phyloP scores from a whole-genome alignment of 306 rosid species.

The Inga laurina region DNA sequence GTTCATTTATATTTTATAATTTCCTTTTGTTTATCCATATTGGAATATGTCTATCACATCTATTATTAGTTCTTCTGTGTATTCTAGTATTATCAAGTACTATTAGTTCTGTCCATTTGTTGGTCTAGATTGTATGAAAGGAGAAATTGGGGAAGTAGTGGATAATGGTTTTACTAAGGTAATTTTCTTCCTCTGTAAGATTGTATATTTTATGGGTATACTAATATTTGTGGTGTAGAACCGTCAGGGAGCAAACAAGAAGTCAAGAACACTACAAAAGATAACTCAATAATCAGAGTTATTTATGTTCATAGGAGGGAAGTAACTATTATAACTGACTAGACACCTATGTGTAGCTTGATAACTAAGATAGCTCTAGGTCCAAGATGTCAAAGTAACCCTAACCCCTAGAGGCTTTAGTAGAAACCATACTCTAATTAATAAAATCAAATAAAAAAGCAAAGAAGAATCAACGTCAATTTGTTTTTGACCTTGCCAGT shows the following conservation, averaged over 20 bases:
- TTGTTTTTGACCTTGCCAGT: not conserved
- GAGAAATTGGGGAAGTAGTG: conserved; percentile 3
- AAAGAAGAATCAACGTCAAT: not conserved
- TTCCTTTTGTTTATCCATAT: not conserved
- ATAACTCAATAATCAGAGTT: not conserved
- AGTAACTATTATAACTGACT: not conserved
- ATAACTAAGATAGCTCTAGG: not conserved
- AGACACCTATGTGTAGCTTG: not conserved
- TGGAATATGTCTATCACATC: conserved; percentile 3
- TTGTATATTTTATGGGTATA: not conserved
- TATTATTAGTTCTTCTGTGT: not conserved
- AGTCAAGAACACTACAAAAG: not conserved
- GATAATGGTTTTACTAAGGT: not conserved
- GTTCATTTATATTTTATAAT: not conserved
- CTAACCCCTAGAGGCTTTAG: not conserved
- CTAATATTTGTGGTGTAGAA: not conserved
- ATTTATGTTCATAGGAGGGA: not conserved
- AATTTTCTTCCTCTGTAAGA: not conserved
- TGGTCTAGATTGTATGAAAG: not conserved
- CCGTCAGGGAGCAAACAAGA: not conserved
- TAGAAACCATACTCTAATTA: not conserved
- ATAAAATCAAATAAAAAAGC: not conserved
- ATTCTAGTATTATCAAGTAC: not conserved
- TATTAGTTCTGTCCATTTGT: not conserved
- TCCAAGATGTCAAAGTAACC: not conserved